Evolutionary conservation across 164 flowering plant genomes (phyloP), one percentile per base, ranked within the genome.

Genomic region (Sedum album): DNA sequence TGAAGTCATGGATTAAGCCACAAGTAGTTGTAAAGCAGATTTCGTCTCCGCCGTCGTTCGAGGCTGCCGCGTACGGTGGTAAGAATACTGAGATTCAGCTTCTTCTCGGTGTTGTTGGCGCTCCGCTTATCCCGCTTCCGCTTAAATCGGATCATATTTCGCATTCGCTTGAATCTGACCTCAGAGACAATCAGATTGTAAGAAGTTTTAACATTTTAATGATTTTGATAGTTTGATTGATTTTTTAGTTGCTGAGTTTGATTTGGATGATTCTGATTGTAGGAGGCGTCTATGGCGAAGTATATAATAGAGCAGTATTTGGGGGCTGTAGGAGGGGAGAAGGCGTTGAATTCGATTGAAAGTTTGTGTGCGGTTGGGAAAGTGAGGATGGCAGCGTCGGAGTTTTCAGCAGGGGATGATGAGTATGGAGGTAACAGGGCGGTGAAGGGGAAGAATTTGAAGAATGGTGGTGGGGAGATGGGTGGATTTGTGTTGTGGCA

Each of bases 401-500:
- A 90, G 67, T 75, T 88, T 26, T 44, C 46, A 41, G 46, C 30
- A 84, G 70, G 98, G 98, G 74, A 87, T 87, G 76, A 92, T 93
- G 79, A 84, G 51, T 70, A 86, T 90, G 94, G 73, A 41, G 35
- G 78, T 87, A 41, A 31, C 15, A 41, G 15, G 73, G 73, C 44
- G 55, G 72, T 68, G 73, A 92, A 85, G 75, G 75, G 68, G 33
- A 84, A 76, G 77, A 73, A 72, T 42, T 15, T 63, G 68, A 74
- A 25, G 57, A 53, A 82, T 30, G 83, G 87, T 0, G 82, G 76
- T 1, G 96, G 87, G 39, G 96, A 89, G 70, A 74, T 91, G 33
- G 98, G 98, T 9, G 90, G 90, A 15, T 93, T 93, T 41, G 94
- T 93, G 67, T 31, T 93, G 62, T 93, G 98, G 98, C 98, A 93